Conservation (phyloP, 2,329 filamentous ascomycete genomes). For the Podosphaera xanthii region DNA sequence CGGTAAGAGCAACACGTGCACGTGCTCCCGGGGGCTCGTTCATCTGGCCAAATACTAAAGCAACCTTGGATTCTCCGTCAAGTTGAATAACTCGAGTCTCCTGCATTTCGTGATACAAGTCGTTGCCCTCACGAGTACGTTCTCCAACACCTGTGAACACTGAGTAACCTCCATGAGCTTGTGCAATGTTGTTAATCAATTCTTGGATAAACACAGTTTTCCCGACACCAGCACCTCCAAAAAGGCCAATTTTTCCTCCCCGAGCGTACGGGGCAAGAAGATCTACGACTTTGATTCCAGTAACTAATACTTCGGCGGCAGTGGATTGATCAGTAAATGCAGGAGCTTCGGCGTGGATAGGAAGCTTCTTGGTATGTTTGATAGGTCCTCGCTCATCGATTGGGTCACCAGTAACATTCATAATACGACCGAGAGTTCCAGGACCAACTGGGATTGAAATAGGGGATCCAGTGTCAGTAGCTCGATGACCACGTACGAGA, state of each 20-base stretch:
- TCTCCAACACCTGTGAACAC: slow-evolving; percentile 99
- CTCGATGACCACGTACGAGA: slow-evolving; percentile 81
- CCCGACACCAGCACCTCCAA: slow-evolving; percentile 99
- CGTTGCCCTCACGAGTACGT: slow-evolving; percentile 99
- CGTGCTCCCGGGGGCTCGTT: slow-evolving; percentile 99
- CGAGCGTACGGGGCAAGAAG: slow-evolving; percentile 95
- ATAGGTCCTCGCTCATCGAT: slow-evolving; percentile 98
- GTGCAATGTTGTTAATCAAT: slow-evolving; percentile 99
- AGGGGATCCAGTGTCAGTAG: slow-evolving; percentile 71
- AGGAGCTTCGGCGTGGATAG: slow-evolving; percentile 89
- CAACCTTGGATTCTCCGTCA: slow-evolving; percentile 98
- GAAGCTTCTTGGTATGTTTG: slow-evolving; percentile 67
- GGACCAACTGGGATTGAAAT: slow-evolving; percentile 93
- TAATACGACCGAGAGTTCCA: slow-evolving; percentile 91
- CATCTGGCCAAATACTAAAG: slow-evolving; percentile 99
- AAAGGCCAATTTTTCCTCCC: slow-evolving; percentile 99
- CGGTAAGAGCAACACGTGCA: slow-evolving; percentile 98
- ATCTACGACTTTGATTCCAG: slow-evolving; percentile 99
- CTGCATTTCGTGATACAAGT: slow-evolving; percentile 99
- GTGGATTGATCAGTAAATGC: slow-evolving; percentile 91
- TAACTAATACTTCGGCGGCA: slow-evolving; percentile 84
- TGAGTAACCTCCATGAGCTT: slow-evolving; percentile 99
- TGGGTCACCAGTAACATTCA: slow-evolving; percentile 99
- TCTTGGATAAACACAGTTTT: slow-evolving; percentile 99
- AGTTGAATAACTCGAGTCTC: slow-evolving; percentile 99